Conservation (phyloP, 768 basidiomycete species). For the Podaxis pistillaris region DNA sequence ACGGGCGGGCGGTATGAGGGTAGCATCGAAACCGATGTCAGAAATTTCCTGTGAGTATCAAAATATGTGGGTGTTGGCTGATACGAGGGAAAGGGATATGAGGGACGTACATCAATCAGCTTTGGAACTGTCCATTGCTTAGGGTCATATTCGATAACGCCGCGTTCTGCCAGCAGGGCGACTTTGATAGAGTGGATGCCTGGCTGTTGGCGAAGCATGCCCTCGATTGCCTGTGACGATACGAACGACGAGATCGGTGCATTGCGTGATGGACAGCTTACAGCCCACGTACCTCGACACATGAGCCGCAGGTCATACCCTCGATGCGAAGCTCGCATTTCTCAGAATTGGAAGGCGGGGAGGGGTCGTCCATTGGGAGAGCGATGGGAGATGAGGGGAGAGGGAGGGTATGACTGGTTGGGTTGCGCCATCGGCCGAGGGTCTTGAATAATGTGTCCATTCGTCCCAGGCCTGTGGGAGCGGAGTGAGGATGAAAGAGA, state of each 20-base stretch:
- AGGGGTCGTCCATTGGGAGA: slow-evolving; percentile 21
- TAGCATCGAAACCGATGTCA: slow-evolving; percentile 90
- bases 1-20: slow-evolving; percentile 62
- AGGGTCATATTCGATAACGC: slow-evolving; percentile 87
- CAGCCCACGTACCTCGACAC: slow-evolving; percentile 67
- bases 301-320: slow-evolving; percentile 89
- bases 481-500: slow-evolving; percentile 1
- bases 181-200: slow-evolving; percentile 93
- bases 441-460: slow-evolving; percentile 15
- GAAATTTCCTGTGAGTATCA: slow-evolving; percentile 69
- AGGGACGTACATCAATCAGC: slow-evolving; percentile 62
- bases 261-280: background rate
- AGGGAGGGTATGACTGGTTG: background rate
- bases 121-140: slow-evolving; percentile 77
- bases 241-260: background rate
- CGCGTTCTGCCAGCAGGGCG: slow-evolving; percentile 96
- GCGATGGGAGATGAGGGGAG: slow-evolving; percentile 16
- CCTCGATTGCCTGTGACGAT: slow-evolving; percentile 71
- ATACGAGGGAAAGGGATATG: background rate
- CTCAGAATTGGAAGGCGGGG: slow-evolving; percentile 32
- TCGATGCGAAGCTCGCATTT: slow-evolving; percentile 81
- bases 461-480: slow-evolving; percentile 16
- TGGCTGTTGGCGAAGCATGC: slow-evolving; percentile 74
- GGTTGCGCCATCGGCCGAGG: slow-evolving; percentile 9
- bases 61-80: slow-evolving; percentile 10